Evolutionary conservation across 768 basidiomycete species (phyloP), one percentile per base, ranked within the genome.

Genomic region (Tricholoma terreum): DNA sequence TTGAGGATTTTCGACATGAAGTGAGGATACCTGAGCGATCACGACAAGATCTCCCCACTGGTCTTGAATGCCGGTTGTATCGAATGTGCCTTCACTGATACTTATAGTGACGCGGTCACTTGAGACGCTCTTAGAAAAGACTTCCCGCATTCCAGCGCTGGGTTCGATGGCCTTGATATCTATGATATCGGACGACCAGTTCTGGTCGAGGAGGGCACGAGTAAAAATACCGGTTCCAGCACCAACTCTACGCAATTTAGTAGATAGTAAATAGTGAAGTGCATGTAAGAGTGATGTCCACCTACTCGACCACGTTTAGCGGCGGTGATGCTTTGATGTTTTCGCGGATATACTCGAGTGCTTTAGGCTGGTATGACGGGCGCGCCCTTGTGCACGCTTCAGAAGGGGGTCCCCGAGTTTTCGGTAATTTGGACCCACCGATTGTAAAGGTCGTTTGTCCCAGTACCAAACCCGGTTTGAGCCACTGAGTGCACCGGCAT

Each of bases 181-280:
- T 27, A 73, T 74, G 49, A 94, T 75, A 56, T 66, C 68, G 42
- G 70, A 66, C 15, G 80, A 63, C 81, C 81, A 86, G 36, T 77
- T 79, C 68, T 90, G 81, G 6, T 82, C 80, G 38, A 95, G 75
- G 21, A 96, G 70, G 3, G 92, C 87, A 9, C 92, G 84, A 10
- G 93, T 92, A 70, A 94, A 96, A 54, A 97, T 85, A 12, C 94
- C 94, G 1, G 92, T 94, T 22, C 94, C 94, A 5, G 88, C 75
- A 10, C 92, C 94, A 31, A 92, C 80, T 66, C 90, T 93, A 61
- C 55, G 48, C 55, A 34, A 31, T 17, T 33, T 10, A 33, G 10
- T 33, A 33, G 5, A 33, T 27, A 42, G 24, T 31, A 12, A 52
- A 43, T 45, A n/a, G 51, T 43, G 24, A 21, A 22, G 50, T 10